phyloP scores from a whole-genome alignment of 2,329 filamentous ascomycete species.

The Pyrenophora teres region DNA sequence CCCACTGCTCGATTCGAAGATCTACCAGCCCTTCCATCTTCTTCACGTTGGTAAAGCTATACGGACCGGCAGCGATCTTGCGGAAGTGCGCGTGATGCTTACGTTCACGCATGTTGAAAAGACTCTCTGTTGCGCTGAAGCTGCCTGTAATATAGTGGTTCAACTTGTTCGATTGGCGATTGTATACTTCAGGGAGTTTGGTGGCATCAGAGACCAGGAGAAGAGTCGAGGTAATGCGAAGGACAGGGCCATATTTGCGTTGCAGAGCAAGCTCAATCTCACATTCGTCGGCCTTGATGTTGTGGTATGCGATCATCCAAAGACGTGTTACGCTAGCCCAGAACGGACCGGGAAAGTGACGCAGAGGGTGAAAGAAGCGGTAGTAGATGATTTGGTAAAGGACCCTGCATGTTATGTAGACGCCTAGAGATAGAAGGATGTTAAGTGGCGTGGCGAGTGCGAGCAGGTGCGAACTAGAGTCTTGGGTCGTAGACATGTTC shows the following conservation, averaged over 20 bases:
- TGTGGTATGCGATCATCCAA: constrained; percentile 57
- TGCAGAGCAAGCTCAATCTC: constrained; percentile 51
- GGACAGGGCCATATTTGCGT: constrained; percentile 52
- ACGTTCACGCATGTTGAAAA: constrained; percentile 59
- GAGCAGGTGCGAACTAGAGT: background rate
- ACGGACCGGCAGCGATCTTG: constrained; percentile 61
- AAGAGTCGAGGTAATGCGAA: constrained; percentile 50
- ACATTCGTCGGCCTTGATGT: constrained; percentile 54
- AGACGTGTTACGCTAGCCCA: constrained; percentile 58
- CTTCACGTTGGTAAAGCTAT: constrained; percentile 62
- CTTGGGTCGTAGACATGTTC: background rate
- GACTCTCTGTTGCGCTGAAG: constrained; percentile 59
- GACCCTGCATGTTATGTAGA: background rate
- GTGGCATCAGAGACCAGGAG: constrained; percentile 60
- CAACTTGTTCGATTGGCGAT: constrained; percentile 61
- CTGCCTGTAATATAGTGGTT: constrained; percentile 63
- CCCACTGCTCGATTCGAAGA: constrained; percentile 56
- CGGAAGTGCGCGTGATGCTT: constrained; percentile 46
- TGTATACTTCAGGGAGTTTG: constrained; percentile 62
- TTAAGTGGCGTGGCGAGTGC: background rate
- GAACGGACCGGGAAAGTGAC: constrained; percentile 60
- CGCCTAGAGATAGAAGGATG: background rate
- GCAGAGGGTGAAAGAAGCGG: constrained; percentile 58
- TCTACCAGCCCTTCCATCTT: constrained; percentile 64
- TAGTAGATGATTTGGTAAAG: constrained; percentile 50